A percentile compares a stretch with the other conserved stretches of the same genome.
These are phyloP conservation scores for Trypanosoma caninum DNA, from an alignment of 208 protist genomes.

Conservation along the genomic window DNA sequence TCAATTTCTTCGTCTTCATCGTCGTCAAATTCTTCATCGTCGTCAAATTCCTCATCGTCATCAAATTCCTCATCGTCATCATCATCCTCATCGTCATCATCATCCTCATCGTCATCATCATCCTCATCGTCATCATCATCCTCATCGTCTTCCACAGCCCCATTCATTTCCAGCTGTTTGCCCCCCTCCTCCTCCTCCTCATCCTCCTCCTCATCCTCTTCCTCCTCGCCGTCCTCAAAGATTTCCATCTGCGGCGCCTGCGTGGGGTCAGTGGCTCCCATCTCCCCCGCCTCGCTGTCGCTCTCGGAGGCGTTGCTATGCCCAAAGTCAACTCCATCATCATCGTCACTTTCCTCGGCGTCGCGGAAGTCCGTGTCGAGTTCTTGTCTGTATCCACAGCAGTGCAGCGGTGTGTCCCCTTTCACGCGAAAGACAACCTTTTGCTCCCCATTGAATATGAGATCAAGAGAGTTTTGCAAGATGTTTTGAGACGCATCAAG, in stretches of 20 bases:
- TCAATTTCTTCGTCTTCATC: slow-evolving; percentile 30
- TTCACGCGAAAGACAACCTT: slow-evolving; percentile 77
- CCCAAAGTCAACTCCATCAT: slow-evolving; percentile 9
- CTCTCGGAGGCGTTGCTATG: not conserved
- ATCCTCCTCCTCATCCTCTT: slow-evolving; percentile 16
- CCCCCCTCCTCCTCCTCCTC: slow-evolving; percentile 29
- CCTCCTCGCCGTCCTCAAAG: slow-evolving; percentile 16
- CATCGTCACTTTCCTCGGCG: slow-evolving; percentile 23
- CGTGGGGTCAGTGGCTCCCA: not conserved
- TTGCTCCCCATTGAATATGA: slow-evolving; percentile 82
- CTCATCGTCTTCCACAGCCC: slow-evolving; percentile 26
- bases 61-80: slow-evolving; percentile 38
- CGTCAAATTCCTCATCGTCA: slow-evolving; percentile 38
- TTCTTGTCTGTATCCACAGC: slow-evolving; percentile 74
- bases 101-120: slow-evolving; percentile 24
- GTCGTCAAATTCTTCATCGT: slow-evolving; percentile 14
- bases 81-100: slow-evolving; percentile 35
- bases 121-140: slow-evolving; percentile 21
- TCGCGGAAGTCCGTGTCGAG: slow-evolving; percentile 46
- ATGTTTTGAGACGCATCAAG: slow-evolving; percentile 56
- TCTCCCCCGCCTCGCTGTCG: slow-evolving; percentile 9
- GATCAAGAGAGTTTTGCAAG: slow-evolving; percentile 62
- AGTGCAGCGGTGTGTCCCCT: slow-evolving; percentile 66
- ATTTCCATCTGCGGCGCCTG: not conserved
- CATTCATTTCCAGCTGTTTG: slow-evolving; percentile 18